phyloP scores from a whole-genome alignment of 192 early-diverging fungal species.

The Backusella parvicylindrica region DNA sequence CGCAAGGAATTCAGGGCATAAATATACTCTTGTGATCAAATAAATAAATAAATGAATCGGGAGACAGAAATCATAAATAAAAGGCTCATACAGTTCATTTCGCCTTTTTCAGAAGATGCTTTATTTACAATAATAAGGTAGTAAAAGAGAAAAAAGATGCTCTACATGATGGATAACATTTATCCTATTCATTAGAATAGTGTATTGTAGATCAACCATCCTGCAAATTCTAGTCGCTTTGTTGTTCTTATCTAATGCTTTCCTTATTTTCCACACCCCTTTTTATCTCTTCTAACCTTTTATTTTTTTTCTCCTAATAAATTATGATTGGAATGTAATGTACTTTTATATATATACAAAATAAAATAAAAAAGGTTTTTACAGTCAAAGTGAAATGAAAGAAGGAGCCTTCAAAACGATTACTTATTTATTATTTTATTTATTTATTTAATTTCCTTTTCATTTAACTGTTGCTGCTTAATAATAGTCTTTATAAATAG shows the following conservation, averaged over 20 bases:
- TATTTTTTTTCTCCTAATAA: constrained; percentile 57
- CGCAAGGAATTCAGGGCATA: background rate
- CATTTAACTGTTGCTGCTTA: constrained; percentile 14
- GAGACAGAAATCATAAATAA: background rate
- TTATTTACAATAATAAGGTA: background rate
- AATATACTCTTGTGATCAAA: background rate
- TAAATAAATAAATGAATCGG: background rate
- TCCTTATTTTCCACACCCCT: constrained; percentile 65
- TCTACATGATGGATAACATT: background rate
- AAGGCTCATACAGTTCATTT: background rate
- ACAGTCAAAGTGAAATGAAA: background rate
- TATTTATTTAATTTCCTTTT: background rate
- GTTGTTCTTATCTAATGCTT: constrained; percentile 45
- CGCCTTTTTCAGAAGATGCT: background rate
- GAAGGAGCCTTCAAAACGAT: background rate
- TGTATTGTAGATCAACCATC: background rate
- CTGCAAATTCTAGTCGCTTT: background rate
- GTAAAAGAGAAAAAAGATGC: too few species aligned
- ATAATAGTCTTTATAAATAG: constrained; percentile 16
- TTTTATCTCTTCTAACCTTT: constrained; percentile 79
- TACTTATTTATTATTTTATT: too few species aligned
- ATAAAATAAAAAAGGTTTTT: background rate
- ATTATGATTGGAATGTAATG: constrained; percentile 8
- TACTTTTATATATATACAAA: background rate
- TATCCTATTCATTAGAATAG: background rate